Evolutionary conservation across 2,329 filamentous ascomycete species (phyloP), one percentile per base, ranked within the genome.

Genomic region (Bertia moriformis): DNA sequence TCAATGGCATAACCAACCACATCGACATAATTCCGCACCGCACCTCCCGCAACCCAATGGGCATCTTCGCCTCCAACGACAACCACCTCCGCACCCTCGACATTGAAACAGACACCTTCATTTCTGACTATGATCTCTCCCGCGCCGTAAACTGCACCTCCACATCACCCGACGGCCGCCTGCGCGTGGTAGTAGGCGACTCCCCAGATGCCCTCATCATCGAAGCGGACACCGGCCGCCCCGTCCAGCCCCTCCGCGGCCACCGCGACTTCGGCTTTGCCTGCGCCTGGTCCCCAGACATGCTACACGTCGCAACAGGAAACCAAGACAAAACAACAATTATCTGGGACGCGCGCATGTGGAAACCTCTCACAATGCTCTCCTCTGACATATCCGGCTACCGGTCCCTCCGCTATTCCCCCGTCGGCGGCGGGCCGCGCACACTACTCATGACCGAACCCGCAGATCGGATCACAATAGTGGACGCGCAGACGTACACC

Each of bases 11-110:
- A 44, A 72, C 71, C 14, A 76, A 73, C 43, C 70, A 76, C 47
- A 61, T 75, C 42, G 67, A 75, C 47, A 61, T 68, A 13, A 65
- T 66, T 44, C 52, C 53, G 13, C 62, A 57, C 36, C 67, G 71
- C 27, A 57, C 58, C 3, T 65, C 55, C n/a, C 59, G 61, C 32
- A 54, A 56, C 1, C 66, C 66, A 1, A 61, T 62, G 33, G 69
- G 67, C 2, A 63, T 69, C 2, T 69, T 77, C 44, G 67, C 66
- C 45, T 73, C 70, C 3, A 77, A 77, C 47, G 72, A 77, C 50
- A 53, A 59, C 30, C 62, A 63, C 30, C 52, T 76, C 12, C 68
- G 71, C 5, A 53, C 69, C 19, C 59, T 77, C 19, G 71, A 77
- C 48, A 64, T 65, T 47, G 56, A 54, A 22, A 69, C 58, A 3